Evolutionary conservation across 306 rosid genomes (phyloP).

Genomic region (Malus orientalis): DNA sequence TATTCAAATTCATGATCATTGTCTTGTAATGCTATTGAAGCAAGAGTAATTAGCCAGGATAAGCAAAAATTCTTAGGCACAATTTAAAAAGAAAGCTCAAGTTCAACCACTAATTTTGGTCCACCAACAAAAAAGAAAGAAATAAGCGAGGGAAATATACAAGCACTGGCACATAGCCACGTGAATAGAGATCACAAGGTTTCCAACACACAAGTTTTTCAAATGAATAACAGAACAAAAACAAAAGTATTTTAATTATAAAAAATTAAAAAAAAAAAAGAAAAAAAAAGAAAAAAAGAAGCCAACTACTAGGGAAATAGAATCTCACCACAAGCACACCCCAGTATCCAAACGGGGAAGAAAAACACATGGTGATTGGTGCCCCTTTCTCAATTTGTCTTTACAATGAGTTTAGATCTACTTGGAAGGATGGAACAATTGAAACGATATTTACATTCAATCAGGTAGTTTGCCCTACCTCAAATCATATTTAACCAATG

Average conservation of each 20-base stretch:
- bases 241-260: neutral
- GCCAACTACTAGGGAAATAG: neutral
- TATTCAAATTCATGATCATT: neutral
- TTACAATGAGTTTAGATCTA: neutral
- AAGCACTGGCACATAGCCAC: neutral
- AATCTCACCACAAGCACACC: neutral
- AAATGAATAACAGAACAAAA: neutral
- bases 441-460: neutral
- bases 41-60: conserved; percentile 1
- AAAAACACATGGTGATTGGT: neutral
- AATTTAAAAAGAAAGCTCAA: neutral
- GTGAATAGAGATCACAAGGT: neutral
- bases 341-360: neutral
- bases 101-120: neutral
- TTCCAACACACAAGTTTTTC: neutral
- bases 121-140: neutral
- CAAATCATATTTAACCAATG: neutral
- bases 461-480: neutral
- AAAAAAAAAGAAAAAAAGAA: neutral
- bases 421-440: neutral
- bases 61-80: neutral
- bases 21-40: neutral
- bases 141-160: too few relatives aligned
- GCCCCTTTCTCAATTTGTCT: neutral
- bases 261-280: too few relatives aligned